Evolutionary conservation across 257 asterid genomes (phyloP).

Genomic region (Avicennia marina): DNA sequence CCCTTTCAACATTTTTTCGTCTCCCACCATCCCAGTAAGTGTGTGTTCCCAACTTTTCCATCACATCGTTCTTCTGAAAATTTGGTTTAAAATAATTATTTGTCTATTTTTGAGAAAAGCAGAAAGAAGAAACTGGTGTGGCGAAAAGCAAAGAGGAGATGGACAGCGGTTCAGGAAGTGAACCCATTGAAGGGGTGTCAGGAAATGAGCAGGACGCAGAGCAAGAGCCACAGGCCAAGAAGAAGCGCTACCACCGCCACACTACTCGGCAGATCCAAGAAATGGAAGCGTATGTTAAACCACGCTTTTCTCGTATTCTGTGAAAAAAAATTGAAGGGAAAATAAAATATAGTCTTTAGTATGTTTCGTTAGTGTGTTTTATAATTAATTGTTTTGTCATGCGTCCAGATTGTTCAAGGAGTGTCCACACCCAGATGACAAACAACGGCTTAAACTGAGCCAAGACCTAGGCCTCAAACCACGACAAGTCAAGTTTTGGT

Average conservation of each 20-base stretch:
- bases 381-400: not conserved
- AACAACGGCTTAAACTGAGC: conserved; percentile 78
- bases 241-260: conserved; percentile 92
- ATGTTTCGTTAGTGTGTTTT: not conserved
- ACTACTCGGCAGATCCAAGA: conserved; percentile 94
- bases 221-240: conserved; percentile 42
- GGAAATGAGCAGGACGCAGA: conserved; percentile 68
- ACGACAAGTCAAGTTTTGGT: conserved; percentile 95
- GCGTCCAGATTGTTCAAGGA: conserved; percentile 75
- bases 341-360: not conserved
- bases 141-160: conserved; percentile 62
- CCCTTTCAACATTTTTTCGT: conserved; percentile 86
- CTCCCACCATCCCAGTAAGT: conserved; percentile 70
- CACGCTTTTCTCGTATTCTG: not conserved
- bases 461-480: conserved; percentile 94
- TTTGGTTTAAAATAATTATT: not conserved
- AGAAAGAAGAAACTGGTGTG: conserved; percentile 76
- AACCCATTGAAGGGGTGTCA: conserved; percentile 57
- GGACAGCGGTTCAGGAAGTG: conserved; percentile 93
- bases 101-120: not conserved
- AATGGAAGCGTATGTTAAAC: conserved; percentile 65
- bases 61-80: not conserved
- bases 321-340: too few species aligned
- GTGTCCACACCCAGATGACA: conserved; percentile 96
- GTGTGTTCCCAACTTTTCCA: not conserved